Percentiles rank a stretch among this genome's conserved stretches.
phyloP scores from a whole-genome alignment of 257 asterid species.

The Schizonepeta tenuifolia region DNA sequence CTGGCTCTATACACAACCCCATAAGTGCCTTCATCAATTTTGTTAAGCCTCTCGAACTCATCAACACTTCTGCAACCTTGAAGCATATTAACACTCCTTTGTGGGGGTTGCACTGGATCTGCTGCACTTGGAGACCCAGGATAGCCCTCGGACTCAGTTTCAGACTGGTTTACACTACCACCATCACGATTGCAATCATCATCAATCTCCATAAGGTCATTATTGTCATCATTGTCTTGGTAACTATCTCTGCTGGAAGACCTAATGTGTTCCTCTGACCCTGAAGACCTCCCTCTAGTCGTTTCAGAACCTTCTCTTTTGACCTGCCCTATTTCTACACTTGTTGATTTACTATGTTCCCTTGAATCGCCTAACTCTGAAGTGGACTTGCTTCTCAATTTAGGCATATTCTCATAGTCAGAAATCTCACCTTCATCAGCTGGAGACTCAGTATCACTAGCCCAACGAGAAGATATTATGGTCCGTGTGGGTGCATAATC shows the following conservation, averaged over 20 bases:
- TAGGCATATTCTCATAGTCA: constrained; percentile 49
- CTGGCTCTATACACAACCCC: constrained; percentile 91
- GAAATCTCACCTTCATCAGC: constrained; percentile 83
- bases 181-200: constrained; percentile 46
- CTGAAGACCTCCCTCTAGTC: constrained; percentile 55
- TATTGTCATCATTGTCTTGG: constrained; percentile 45
- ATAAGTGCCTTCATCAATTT: constrained; percentile 91
- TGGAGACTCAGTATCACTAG: constrained; percentile 69
- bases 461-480: constrained; percentile 80
- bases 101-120: constrained; percentile 51
- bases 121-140: constrained; percentile 47
- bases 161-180: constrained; percentile 50
- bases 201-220: constrained; percentile 59
- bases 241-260: constrained; percentile 83
- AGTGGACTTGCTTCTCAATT: constrained; percentile 48
- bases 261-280: constrained; percentile 65
- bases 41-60: constrained; percentile 91
- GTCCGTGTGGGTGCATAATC: constrained; percentile 50
- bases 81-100: constrained; percentile 83
- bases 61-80: constrained; percentile 89
- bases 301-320: constrained; percentile 61
- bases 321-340: constrained; percentile 67
- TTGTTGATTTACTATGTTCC: constrained; percentile 49
- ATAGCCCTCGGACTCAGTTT: constrained; percentile 60
- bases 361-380: constrained; percentile 53